phyloP scores from a whole-genome alignment of 2,329 filamentous ascomycete species.

The Cryphonectria naterciae region DNA sequence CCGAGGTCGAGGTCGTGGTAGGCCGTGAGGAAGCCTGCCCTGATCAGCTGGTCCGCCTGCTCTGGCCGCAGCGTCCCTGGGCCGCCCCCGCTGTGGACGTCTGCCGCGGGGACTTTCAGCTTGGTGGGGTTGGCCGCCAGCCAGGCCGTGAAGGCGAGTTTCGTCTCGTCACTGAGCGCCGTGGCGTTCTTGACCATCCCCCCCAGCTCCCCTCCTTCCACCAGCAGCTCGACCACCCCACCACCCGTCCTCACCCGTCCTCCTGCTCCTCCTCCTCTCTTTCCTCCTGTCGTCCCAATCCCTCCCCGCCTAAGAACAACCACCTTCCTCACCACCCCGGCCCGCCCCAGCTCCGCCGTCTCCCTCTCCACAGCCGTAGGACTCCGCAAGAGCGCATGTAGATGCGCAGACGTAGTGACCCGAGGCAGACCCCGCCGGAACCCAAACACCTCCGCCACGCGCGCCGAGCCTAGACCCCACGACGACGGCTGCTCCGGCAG shows the following conservation, averaged over 20 bases:
- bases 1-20: conserved; percentile 41
- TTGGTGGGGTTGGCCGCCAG: conserved; percentile 56
- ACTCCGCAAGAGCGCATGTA: conserved; percentile 65
- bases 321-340: conserved; percentile 63
- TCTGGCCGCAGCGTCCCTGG: conserved; percentile 42
- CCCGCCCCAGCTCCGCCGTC: conserved; percentile 61
- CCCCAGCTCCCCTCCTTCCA: conserved; percentile 62
- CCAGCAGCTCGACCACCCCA: conserved; percentile 65
- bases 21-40: conserved; percentile 69
- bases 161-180: conserved; percentile 47
- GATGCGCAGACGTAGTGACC: conserved; percentile 67
- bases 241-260: conserved; percentile 45
- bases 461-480: conserved; percentile 64
- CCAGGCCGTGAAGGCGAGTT: conserved; percentile 54
- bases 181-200: conserved; percentile 45
- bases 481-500: conserved; percentile 57
- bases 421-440: conserved; percentile 63
- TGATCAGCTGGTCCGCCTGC: conserved; percentile 63
- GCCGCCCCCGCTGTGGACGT: conserved; percentile 1
- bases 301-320: conserved; percentile 64
- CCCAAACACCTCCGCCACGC: conserved; percentile 66
- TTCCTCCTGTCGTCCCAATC: neutral
- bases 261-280: neutral
- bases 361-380: conserved; percentile 71
- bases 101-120: conserved; percentile 35